Evolutionary conservation across 805 yeast genomes (phyloP).

Genomic region (Schizosaccharomyces cryophilus): DNA sequence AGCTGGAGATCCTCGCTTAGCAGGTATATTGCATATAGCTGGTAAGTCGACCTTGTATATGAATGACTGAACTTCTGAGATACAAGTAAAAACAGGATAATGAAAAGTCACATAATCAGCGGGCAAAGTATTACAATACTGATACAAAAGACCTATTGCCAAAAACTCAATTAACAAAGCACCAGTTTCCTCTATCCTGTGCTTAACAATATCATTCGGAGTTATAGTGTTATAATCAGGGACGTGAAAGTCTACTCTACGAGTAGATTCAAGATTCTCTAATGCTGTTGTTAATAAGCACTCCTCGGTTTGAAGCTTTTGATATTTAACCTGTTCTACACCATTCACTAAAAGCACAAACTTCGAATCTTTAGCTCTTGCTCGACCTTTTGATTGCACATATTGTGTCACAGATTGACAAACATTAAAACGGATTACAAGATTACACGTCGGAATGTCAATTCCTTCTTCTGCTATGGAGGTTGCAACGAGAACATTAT

Average conservation of each 20-base stretch:
- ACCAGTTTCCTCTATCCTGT: background rate
- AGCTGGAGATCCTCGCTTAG: background rate
- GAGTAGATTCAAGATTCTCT: background rate
- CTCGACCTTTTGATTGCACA: slow-evolving; percentile 6
- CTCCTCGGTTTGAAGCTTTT: background rate
- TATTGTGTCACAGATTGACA: slow-evolving; percentile 3
- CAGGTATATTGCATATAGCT: background rate
- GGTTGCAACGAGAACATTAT: slow-evolving; percentile 5
- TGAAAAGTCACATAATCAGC: background rate
- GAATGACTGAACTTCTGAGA: background rate
- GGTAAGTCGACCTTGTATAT: slow-evolving; percentile 3
- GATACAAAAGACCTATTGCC: slow-evolving; percentile 1
- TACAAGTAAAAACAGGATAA: slow-evolving; percentile 2
- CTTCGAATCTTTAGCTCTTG: slow-evolving; percentile 2
- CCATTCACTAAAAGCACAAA: slow-evolving; percentile 2
- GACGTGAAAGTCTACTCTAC: too few relatives aligned
- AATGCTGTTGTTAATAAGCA: background rate
- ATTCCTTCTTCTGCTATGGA: slow-evolving; percentile 7
- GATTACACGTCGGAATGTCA: slow-evolving; percentile 5
- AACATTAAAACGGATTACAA: slow-evolving; percentile 4
- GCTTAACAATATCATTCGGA: background rate
- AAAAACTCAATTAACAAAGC: slow-evolving; percentile 2
- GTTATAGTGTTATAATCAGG: too few relatives aligned
- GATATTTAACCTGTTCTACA: background rate
- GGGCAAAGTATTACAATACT: background rate